phyloP scores from a whole-genome alignment of 176 grass and related monocot genomes.

The barley (Hordeum vulgare) region DNA sequence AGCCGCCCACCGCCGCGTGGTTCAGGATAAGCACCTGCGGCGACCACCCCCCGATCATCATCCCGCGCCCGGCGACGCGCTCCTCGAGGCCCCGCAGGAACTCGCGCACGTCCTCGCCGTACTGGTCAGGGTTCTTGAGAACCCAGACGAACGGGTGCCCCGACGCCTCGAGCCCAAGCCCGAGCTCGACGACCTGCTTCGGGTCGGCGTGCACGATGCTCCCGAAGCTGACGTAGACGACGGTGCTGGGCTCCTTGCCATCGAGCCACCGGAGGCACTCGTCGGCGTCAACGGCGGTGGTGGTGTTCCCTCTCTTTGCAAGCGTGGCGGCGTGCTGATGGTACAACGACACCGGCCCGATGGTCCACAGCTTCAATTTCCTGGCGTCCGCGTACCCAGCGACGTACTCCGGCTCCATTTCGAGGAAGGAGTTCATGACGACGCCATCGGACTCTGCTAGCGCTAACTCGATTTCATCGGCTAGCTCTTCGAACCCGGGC shows the following conservation, averaged over 20 bases:
- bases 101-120: not conserved
- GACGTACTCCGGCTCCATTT: slow-evolving; percentile 52
- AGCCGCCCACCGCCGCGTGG: slow-evolving; percentile 37
- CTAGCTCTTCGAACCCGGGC: not conserved
- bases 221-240: slow-evolving; percentile 73
- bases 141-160: slow-evolving; percentile 51
- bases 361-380: slow-evolving; percentile 50
- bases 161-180: slow-evolving; percentile 39
- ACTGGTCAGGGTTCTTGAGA: slow-evolving; percentile 1
- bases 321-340: slow-evolving; percentile 3
- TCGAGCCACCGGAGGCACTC: slow-evolving; percentile 53
- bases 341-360: slow-evolving; percentile 51
- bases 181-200: slow-evolving; percentile 49
- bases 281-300: slow-evolving; percentile 13
- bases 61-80: slow-evolving; percentile 16
- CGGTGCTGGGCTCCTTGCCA: slow-evolving; percentile 23
- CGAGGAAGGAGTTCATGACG: slow-evolving; percentile 50
- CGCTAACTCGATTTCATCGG: not conserved
- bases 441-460: slow-evolving; percentile 27
- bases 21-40: slow-evolving; percentile 58
- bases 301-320: slow-evolving; percentile 20
- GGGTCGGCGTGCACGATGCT: slow-evolving; percentile 29
- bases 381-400: slow-evolving; percentile 24
- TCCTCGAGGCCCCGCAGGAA: slow-evolving; percentile 16
- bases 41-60: slow-evolving; percentile 57